A percentile compares a stretch with the other conserved stretches of the same genome.
Evolutionary conservation across 306 rosid genomes (phyloP).

Genomic region (Echinosophora koreensis): DNA sequence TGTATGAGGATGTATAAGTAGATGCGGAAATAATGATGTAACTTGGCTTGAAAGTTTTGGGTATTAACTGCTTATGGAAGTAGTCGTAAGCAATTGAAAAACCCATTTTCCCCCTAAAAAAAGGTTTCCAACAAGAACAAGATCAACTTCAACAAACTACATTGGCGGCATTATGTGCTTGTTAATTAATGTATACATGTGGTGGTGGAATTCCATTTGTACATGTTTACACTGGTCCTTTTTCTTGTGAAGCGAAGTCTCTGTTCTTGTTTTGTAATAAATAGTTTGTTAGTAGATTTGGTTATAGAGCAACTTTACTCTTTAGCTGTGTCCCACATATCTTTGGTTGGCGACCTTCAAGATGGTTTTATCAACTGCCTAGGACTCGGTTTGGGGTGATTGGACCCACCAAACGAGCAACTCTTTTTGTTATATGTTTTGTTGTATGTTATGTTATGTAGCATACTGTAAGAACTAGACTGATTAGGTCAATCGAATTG

Average conservation of each 20-base stretch:
- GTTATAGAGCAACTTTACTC: constrained; percentile 24
- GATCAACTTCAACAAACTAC: constrained; percentile 34
- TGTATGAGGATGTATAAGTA: not conserved
- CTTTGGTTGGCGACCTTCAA: constrained; percentile 35
- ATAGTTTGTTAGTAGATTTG: constrained; percentile 26
- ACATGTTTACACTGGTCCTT: not conserved
- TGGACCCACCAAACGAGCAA: constrained; percentile 8
- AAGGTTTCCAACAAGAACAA: constrained; percentile 2
- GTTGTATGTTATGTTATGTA: no score
- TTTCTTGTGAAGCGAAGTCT: constrained; percentile 12
- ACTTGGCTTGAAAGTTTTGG: constrained; percentile 66
- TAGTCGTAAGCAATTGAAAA: constrained; percentile 9
- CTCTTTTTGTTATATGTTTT: no score
- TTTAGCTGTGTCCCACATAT: constrained; percentile 36
- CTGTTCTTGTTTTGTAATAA: not conserved
- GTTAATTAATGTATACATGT: constrained; percentile 23
- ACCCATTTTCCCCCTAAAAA: not conserved
- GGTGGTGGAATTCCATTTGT: not conserved
- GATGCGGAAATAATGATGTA: constrained; percentile 47
- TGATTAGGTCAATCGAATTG: not conserved
- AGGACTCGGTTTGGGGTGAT: not conserved
- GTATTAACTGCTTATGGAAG: constrained; percentile 4
- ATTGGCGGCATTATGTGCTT: constrained; percentile 10
- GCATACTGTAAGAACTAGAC: no score
- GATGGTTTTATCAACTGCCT: constrained; percentile 19